Percentiles rank a stretch among this genome's conserved stretches.
Evolutionary conservation across 164 flowering plant genomes (phyloP).

Genomic region (Tetracentron sinense): DNA sequence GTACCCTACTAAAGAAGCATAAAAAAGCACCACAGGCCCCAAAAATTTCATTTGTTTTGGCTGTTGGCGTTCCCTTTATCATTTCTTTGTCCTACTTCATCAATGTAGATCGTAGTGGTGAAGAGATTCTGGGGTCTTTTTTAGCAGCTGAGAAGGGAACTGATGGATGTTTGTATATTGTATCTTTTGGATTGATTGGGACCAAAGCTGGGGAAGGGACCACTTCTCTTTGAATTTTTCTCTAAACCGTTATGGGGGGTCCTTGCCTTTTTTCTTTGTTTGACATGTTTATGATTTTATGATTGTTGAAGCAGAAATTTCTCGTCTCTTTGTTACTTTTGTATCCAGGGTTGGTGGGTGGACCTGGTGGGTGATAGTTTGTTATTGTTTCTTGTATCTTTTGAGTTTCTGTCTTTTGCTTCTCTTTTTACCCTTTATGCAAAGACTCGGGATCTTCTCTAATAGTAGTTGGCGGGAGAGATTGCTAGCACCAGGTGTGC

Average conservation of each 20-base stretch:
- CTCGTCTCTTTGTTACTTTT: not conserved
- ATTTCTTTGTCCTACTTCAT: not conserved
- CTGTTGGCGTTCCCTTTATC: not conserved
- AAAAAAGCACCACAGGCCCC: not conserved
- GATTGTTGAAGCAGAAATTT: conserved; percentile 4
- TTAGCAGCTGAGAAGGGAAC: conserved; percentile 5
- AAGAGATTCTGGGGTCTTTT: conserved; percentile 4
- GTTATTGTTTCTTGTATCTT: too few species aligned
- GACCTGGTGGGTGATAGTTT: not conserved
- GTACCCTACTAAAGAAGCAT: not conserved
- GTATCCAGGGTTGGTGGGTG: not conserved
- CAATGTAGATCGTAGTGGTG: not conserved
- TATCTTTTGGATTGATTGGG: not conserved
- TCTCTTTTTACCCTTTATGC: too few species aligned
- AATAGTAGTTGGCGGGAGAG: too few species aligned
- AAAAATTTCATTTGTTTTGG: not conserved
- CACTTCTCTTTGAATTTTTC: not conserved
- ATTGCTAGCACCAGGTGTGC: too few species aligned
- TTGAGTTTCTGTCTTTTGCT: too few species aligned
- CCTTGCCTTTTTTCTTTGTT: not conserved
- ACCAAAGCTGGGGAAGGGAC: not conserved
- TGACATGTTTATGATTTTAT: conserved; percentile 8
- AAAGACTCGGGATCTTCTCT: too few species aligned
- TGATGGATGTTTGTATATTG: not conserved
- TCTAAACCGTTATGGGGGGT: not conserved